phyloP scores from a whole-genome alignment of 1,284 basidiomycete species.

The Marasmius oreades region DNA sequence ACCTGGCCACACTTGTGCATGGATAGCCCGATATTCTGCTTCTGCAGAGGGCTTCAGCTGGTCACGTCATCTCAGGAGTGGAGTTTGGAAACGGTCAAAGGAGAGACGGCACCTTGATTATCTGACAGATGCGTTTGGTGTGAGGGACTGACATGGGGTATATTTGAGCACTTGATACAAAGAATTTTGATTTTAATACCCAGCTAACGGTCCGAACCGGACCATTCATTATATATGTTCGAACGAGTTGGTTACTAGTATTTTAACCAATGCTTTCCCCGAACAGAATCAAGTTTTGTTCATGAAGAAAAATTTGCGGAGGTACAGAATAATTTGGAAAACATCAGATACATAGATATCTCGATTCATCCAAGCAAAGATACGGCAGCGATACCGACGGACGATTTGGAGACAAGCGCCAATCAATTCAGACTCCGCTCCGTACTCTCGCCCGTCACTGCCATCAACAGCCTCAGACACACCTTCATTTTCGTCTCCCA shows the following conservation, averaged over 20 bases:
- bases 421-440: neutral
- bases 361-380: too few relatives aligned
- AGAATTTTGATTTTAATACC: neutral
- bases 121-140: constrained; percentile 67
- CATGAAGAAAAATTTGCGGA: neutral
- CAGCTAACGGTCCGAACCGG: neutral
- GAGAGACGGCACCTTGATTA: constrained; percentile 51
- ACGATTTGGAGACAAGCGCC: neutral
- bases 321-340: too few relatives aligned
- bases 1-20: constrained; percentile 67
- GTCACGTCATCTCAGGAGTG: constrained; percentile 4
- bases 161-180: neutral
- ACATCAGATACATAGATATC: too few relatives aligned
- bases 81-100: neutral
- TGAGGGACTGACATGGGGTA: constrained; percentile 31
- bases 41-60: constrained; percentile 61
- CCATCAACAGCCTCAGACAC: neutral
- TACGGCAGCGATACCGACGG: too few relatives aligned
- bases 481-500: neutral
- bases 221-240: neutral
- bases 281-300: neutral
- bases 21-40: constrained; percentile 68
- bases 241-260: neutral
- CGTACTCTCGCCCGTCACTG: neutral
- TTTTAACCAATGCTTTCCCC: too few relatives aligned